Evolutionary conservation across 1,284 basidiomycete genomes (phyloP), one percentile per base, ranked within the genome.

Genomic region (Xerocomus nothofagi): DNA sequence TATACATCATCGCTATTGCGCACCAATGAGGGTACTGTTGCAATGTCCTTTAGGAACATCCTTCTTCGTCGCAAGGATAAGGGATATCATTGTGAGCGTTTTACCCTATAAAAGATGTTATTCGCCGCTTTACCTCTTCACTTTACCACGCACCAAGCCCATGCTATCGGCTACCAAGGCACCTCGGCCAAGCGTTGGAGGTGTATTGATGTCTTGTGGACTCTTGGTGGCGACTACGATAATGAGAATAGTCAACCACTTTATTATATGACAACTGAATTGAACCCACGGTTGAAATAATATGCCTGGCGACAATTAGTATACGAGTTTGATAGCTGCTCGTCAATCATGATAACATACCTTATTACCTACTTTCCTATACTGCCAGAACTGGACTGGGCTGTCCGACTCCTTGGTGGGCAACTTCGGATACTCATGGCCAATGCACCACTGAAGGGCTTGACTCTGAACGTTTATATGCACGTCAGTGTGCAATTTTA

Each of bases 141-240:
- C 11, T 11, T 6, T 14, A 58, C 58, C 3, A 44, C 53, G 43
- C 57, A 73, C 77, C 51, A 83, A 63, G 52, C 92, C 92, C 92
- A 96, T 96, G 32, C 88, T 89, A 68, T 96, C 93, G 0, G 88
- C 91, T 49, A 90, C 83, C 40, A 95, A 75, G 1, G 90, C 93
- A 17, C 93, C 93, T 55, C 86, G 76, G 5, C 91, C 91, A 15
- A 96, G 78, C 0, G 60, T 56, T 0, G 93, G 93, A 3, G 78
- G 67, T 0, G 51, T 52, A 6, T n/a, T 46, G 10, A 70, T 70
- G 39, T 76, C 73, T 64, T 89, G 87, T 17, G 88, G 90, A 3
- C 82, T 86, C 59, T 87, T 86, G 0, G 91, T 93, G 0, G 86
- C 90, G 47, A 93, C 86, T 83, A 49, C 8, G 51, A 56, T 23